Evolutionary conservation across 163 green algal species (phyloP), one percentile per base, ranked within the genome.

Genomic region (Scenedesmus sp.): DNA sequence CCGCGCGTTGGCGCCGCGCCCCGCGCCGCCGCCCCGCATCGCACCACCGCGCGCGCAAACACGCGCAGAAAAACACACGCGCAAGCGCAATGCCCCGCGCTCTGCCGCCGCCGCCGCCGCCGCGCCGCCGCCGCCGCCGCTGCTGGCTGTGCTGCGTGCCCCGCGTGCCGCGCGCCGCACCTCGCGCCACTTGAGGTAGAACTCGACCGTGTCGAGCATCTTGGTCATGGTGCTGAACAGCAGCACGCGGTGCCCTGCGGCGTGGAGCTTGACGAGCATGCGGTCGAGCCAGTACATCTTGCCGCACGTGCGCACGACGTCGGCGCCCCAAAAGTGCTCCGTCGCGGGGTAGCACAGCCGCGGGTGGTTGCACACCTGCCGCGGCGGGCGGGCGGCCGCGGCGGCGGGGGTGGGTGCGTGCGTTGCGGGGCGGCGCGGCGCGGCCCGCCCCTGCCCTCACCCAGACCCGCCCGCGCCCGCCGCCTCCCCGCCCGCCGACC

Each of bases 281-380:
- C 90, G 50, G 85, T 99, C 96, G 62, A 99, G 89, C 54, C 96
- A 84, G 51, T 87, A 84, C 77, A 99, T 87, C 89, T 99, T 99
- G 82, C 96, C 96, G 85, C 95, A 99, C 76, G 93, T 88, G 20
- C 86, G 80, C 50, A 97, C 81, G 42, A 97, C 58, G 70, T 64
- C 44, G 31, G 50, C 50, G 22, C 42, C 63, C 58, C 45, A 62
- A 33, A 65, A 63, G 42, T 71, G 69, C 47, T 87, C 84, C 50
- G 86, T 77, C 48, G 86, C 75, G 42, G 87, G 86, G 88, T 96
- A 97, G 64, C 60, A 92, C 36, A 98, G 89, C 69, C 92, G 80
- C 48, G 96, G 96, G 88, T 99, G 96, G 87, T 99, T 99, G 92
- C 95, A 98, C 67, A 98, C 82, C 89, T 93, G 87, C 47, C 54